Conservation (phyloP, 1,284 basidiomycete genomes). For the Sanghuangporus weigelae region DNA sequence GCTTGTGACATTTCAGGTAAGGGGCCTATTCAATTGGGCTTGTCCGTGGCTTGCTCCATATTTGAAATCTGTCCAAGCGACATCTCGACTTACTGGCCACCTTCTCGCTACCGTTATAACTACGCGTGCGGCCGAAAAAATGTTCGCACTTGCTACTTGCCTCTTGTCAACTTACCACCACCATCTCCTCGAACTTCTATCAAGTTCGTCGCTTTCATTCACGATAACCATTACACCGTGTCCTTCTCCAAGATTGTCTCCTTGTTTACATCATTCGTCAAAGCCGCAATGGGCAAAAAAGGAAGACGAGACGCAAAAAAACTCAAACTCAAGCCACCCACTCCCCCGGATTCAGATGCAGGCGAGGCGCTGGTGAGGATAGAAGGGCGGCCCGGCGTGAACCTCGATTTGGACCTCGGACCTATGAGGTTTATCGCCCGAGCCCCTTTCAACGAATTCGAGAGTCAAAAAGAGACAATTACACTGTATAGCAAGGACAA, state of each 20-base stretch:
- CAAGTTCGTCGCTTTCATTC: not conserved
- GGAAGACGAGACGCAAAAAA: not conserved
- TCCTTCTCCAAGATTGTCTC: not conserved
- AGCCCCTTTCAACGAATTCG: not conserved
- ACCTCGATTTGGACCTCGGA: not conserved
- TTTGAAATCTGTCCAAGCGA: too few relatives aligned
- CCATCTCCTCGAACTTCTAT: not conserved
- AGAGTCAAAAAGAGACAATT: not conserved
- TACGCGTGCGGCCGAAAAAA: too few relatives aligned
- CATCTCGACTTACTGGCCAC: too few relatives aligned
- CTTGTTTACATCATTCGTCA: not conserved
- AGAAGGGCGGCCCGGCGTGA: not conserved
- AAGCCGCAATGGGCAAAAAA: not conserved
- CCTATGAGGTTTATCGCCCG: not conserved
- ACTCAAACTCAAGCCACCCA: not conserved
- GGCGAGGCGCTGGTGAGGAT: not conserved
- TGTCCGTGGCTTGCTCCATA: too few relatives aligned
- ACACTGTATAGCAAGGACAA: not conserved
- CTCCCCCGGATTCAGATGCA: not conserved
- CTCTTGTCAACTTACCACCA: not conserved
- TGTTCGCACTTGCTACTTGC: too few relatives aligned
- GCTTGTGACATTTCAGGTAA: too few relatives aligned
- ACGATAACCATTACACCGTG: not conserved
- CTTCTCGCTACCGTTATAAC: too few relatives aligned
- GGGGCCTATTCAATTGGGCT: too few relatives aligned